Percentiles rank a stretch among this genome's conserved stretches.
phyloP scores from a whole-genome alignment of 1,139 yeast genomes.

The Sugiyamaella sp. region DNA sequence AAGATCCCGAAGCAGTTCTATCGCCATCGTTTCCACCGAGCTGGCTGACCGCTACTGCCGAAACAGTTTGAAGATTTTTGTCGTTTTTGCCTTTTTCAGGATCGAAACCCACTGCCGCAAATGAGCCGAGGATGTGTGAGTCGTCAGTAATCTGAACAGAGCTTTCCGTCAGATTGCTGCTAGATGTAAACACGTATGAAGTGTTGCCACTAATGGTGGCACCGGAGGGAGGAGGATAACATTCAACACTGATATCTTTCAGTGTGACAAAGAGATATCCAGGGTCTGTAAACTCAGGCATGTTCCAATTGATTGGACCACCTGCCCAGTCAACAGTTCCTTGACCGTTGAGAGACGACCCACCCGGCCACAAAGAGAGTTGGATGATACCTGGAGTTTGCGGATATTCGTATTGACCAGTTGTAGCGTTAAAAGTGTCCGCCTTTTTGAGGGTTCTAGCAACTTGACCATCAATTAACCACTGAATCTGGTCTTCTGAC shows the following conservation, averaged over 20 bases:
- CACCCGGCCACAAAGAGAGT: slow-evolving; percentile 93
- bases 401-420: slow-evolving; percentile 65
- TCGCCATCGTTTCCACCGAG: slow-evolving; percentile 16
- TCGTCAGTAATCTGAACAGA: slow-evolving; percentile 24
- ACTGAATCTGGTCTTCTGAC: slow-evolving; percentile 69
- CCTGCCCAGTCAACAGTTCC: slow-evolving; percentile 98
- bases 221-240: slow-evolving; percentile 71
- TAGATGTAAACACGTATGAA: slow-evolving; percentile 54
- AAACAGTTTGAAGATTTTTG: slow-evolving; percentile 13
- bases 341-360: slow-evolving; percentile 58
- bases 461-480: slow-evolving; percentile 73
- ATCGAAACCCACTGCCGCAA: slow-evolving; percentile 15
- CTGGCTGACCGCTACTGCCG: slow-evolving; percentile 8
- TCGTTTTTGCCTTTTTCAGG: slow-evolving; percentile 14
- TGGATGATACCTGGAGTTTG: slow-evolving; percentile 90
- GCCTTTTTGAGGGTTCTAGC: slow-evolving; percentile 68
- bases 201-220: slow-evolving; percentile 51
- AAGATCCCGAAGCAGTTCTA: neutral
- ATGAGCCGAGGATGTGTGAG: slow-evolving; percentile 15
- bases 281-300: slow-evolving; percentile 66
- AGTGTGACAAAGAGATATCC: slow-evolving; percentile 79
- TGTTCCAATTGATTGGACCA: slow-evolving; percentile 82
- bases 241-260: slow-evolving; percentile 59
- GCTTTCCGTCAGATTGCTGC: slow-evolving; percentile 47
- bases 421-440: slow-evolving; percentile 70